A percentile compares a stretch with the other conserved stretches of the same genome.
Evolutionary conservation across 2,329 filamentous ascomycete species (phyloP).

Genomic region (Curvularia lunata): DNA sequence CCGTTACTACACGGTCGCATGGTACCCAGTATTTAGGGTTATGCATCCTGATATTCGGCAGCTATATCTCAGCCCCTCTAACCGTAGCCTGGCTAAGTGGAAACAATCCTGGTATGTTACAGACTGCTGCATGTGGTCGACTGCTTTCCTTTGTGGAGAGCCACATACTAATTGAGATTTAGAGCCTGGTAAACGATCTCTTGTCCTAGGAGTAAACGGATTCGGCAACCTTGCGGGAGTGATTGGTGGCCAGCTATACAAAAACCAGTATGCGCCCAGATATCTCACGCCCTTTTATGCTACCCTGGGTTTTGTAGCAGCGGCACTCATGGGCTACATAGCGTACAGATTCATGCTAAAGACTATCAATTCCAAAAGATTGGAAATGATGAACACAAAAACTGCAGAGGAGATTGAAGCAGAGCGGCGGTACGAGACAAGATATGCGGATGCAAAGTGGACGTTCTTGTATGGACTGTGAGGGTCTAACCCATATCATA

Average conservation of each 20-base stretch:
- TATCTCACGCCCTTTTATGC: slow-evolving; percentile 31
- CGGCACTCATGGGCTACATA: slow-evolving; percentile 26
- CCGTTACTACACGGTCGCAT: slow-evolving; percentile 16
- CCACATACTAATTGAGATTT: neutral
- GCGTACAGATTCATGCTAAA: slow-evolving; percentile 29
- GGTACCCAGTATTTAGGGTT: slow-evolving; percentile 26
- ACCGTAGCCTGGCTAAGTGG: slow-evolving; percentile 35
- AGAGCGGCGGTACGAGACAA: slow-evolving; percentile 23
- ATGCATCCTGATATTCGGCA: slow-evolving; percentile 33
- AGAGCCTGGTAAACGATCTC: slow-evolving; percentile 29
- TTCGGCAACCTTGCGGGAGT: slow-evolving; percentile 37
- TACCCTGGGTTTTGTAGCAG: slow-evolving; percentile 32
- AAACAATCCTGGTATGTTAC: slow-evolving; percentile 26
- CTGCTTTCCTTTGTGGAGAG: too few relatives aligned
- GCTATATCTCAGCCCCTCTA: slow-evolving; percentile 31
- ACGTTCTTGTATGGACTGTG: slow-evolving; percentile 36
- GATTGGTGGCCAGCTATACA: slow-evolving; percentile 30
- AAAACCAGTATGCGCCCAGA: slow-evolving; percentile 23
- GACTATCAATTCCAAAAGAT: slow-evolving; percentile 22
- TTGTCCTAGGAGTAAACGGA: slow-evolving; percentile 31
- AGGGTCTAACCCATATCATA: too few relatives aligned
- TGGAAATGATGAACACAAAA: slow-evolving; percentile 17
- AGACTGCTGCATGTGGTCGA: neutral
- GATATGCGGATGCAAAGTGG: slow-evolving; percentile 35
- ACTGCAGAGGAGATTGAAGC: slow-evolving; percentile 24